A percentile compares a stretch with the other conserved stretches of the same genome.
phyloP scores from a whole-genome alignment of 2,329 filamentous ascomycete species.

The Plectosphaerella plurivora region DNA sequence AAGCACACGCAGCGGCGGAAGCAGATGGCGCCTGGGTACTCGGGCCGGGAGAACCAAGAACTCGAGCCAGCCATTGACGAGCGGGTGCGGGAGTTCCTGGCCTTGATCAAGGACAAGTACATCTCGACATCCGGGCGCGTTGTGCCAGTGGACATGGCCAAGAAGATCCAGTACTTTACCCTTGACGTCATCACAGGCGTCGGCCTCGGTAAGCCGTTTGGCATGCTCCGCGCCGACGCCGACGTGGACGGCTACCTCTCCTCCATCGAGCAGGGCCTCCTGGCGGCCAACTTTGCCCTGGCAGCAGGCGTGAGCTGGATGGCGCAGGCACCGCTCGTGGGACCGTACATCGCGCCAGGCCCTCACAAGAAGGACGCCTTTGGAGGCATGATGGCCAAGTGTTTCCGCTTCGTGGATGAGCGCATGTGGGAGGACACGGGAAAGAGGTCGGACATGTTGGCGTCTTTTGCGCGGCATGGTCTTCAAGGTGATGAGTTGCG shows the following conservation, averaged over 20 bases:
- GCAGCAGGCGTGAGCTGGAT: constrained; percentile 22
- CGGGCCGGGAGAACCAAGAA: constrained; percentile 47
- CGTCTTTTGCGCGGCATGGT: constrained; percentile 21
- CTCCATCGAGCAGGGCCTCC: constrained; percentile 26
- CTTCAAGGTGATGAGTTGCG: constrained; percentile 18
- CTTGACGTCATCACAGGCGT: constrained; percentile 49
- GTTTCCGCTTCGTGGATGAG: constrained; percentile 20
- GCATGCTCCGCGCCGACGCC: constrained; percentile 38
- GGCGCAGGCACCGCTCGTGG: constrained; percentile 20
- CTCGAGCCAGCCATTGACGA: constrained; percentile 45
- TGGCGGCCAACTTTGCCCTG: constrained; percentile 17
- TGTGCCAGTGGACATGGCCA: constrained; percentile 38
- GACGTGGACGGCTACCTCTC: constrained; percentile 37
- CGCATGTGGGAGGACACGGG: constrained; percentile 14
- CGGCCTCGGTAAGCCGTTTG: constrained; percentile 44
- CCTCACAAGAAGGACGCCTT: constrained; percentile 23
- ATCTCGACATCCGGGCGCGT: constrained; percentile 21
- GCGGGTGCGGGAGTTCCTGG: constrained; percentile 37
- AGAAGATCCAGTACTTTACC: constrained; percentile 44
- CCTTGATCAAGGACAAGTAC: constrained; percentile 40
- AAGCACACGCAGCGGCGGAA: constrained; percentile 39
- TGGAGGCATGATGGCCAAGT: constrained; percentile 26
- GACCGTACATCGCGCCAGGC: constrained; percentile 19
- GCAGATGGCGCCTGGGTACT: constrained; percentile 52
- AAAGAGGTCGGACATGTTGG: constrained; percentile 20